Evolutionary conservation across 2,329 filamentous ascomycete species (phyloP), one percentile per base, ranked within the genome.

Genomic region (Dryadomyces quercus-mongolicae): DNA sequence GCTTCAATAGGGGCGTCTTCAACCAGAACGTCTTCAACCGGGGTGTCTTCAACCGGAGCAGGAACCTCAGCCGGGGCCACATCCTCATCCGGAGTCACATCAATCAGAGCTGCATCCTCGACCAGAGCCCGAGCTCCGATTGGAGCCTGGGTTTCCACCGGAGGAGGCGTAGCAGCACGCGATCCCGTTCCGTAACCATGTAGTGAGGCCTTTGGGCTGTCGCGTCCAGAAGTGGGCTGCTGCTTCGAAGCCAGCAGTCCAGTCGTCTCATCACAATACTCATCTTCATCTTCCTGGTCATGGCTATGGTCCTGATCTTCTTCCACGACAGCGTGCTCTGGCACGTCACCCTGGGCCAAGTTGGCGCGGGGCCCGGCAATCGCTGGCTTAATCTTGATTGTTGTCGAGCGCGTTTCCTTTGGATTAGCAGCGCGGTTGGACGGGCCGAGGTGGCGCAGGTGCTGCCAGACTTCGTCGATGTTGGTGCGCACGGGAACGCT

Each of bases 391-490:
- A 86, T 82, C 66, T 85, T 85, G 60, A 86, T 82, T 0, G 82
- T 77, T 18, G 80, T 77, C 18, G 77, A 78, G 18, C 75, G 74
- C 1, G 81, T 84, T 55, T 74, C 75, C 64, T 78, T 81, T 1
- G 83, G 83, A 54, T 82, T 81, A 16, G 77, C 76, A 6, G 83
- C 83, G 20, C 78, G 76, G 62, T 86, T 86, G 1, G 82, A 84
- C 0, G 83, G 83, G 0, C 82, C 82, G 0, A 86, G 76, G 58
- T 81, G 76, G 59, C 81, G 82, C 47, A 86, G 70, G 59, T 84
- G 79, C 62, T 81, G 75, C 61, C 74, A 75, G 70, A 84, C 80
- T 52, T 85, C 81, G 52, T 80, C 74, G 34, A 82, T 70, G 52
- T 80, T 84, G 5, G 79, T 76, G 60, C 80, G 77, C 5, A 84